A percentile compares a stretch with the other conserved stretches of the same genome.
These are phyloP conservation scores for Panaeolus cyanescens DNA, from an alignment of 768 basidiomycete genomes.

Conservation along the genomic window DNA sequence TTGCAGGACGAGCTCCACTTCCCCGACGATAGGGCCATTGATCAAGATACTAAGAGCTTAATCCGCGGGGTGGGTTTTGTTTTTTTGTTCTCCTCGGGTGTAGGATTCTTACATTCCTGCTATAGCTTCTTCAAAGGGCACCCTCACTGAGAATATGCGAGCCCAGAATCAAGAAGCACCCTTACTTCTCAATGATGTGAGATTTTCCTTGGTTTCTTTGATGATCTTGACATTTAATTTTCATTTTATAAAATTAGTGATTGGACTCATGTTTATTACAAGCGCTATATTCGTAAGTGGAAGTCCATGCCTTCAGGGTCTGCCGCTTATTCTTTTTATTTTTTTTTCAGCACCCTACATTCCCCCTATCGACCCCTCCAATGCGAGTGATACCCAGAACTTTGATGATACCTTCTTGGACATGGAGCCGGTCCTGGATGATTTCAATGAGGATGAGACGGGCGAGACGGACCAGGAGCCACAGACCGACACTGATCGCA, in stretches of 20 bases:
- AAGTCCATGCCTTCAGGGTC: neutral
- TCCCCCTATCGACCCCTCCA: slow-evolving; percentile 86
- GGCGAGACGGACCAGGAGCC: slow-evolving; percentile 73
- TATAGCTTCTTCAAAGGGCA: slow-evolving; percentile 88
- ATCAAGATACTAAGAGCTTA: slow-evolving; percentile 93
- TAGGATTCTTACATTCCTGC: slow-evolving; percentile 10
- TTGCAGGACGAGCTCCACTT: slow-evolving; percentile 89
- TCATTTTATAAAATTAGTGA: slow-evolving; percentile 51
- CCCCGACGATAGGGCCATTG: slow-evolving; percentile 89
- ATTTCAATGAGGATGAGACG: slow-evolving; percentile 61
- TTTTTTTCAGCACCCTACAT: slow-evolving; percentile 81
- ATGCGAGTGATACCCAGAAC: slow-evolving; percentile 95
- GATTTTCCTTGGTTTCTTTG: slow-evolving; percentile 29
- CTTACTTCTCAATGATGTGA: slow-evolving; percentile 94
- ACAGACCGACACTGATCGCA: slow-evolving; percentile 69
- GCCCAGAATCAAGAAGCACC: slow-evolving; percentile 90
- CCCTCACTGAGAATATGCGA: slow-evolving; percentile 90
- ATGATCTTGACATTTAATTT: slow-evolving; percentile 12
- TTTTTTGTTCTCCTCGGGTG: slow-evolving; percentile 5
- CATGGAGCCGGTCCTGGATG: slow-evolving; percentile 91
- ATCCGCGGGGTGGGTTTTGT: slow-evolving; percentile 82
- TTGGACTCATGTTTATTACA: slow-evolving; percentile 93
- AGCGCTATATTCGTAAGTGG: slow-evolving; percentile 85
- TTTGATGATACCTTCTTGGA: slow-evolving; percentile 97
- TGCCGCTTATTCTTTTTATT: slow-evolving; percentile 7